A percentile compares a stretch with the other conserved stretches of the same genome.
phyloP scores from a whole-genome alignment of 805 yeast genomes.

The Schizosaccharomyces osmophilus region DNA sequence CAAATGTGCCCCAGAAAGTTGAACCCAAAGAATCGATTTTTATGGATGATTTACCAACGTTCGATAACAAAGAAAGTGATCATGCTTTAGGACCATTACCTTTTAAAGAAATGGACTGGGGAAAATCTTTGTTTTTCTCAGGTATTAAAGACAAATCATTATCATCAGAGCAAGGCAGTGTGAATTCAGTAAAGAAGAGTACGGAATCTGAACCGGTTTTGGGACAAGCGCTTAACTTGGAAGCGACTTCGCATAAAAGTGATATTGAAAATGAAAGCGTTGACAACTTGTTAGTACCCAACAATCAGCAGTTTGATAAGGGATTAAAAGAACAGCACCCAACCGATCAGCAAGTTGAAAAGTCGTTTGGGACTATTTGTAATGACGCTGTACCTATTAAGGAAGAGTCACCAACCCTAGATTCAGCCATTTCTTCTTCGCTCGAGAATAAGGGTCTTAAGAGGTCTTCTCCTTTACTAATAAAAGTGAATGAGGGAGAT shows the following conservation, averaged over 20 bases:
- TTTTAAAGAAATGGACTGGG: background rate
- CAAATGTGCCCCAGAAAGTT: background rate
- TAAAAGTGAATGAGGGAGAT: no score
- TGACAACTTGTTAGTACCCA: no score
- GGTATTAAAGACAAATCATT: background rate
- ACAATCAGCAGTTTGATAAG: no score
- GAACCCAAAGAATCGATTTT: background rate
- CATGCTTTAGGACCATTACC: background rate
- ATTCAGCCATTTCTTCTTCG: no score
- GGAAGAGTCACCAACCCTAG: background rate
- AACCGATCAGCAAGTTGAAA: background rate
- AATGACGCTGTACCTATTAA: background rate
- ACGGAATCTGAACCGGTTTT: background rate
- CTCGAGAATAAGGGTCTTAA: no score
- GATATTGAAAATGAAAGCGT: no score
- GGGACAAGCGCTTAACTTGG: no score
- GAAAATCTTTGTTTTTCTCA: background rate
- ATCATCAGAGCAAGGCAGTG: background rate
- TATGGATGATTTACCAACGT: background rate
- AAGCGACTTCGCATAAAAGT: no score
- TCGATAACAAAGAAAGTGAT: background rate
- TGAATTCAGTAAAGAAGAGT: background rate
- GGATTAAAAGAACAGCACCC: no score
- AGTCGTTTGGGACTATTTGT: background rate
- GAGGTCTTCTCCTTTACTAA: no score